Base-by-base conservation (phyloP, 2,329 filamentous ascomycete genomes). In the Dactylellina sp. region DNA sequence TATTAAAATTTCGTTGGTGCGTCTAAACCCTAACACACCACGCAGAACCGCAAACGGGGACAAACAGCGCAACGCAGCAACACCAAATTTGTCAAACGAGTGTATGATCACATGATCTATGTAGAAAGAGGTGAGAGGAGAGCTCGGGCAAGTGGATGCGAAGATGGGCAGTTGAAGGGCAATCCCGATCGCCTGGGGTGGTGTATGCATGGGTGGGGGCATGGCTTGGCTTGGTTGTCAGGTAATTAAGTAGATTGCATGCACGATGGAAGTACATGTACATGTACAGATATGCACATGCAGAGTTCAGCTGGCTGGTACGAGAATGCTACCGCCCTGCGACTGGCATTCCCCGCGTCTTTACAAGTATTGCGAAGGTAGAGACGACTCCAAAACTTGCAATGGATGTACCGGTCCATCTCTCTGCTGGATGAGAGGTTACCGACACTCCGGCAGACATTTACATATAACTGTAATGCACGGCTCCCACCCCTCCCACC, bases 11-110 rank as follows among this genome's bases (percentile, higher is more conserved):
- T 49, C 16, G 28, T 16, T n/a, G 25, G 52, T 62, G 53, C 62
- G 70, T 61, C 44, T 62, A 74, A 74, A 56, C 70, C 70, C 70
- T 74, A 74, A 74, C 70, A 49, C 7, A 49, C 7, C 1, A 7
- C 22, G 44, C 53, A 59, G 63, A 68, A 55, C 63, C 63, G n/a
- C 62, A 32, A 40, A 11, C 14, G 2, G n/a, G 40, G 28, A 47
- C 28, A 22, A 14, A n/a, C 50, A 18, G 35, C 9, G 28, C 63
- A 68, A 60, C 63, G 28, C 63, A 60, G 16, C 18, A 25, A 44
- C 47, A 53, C 57, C 35, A 20, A 9, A 25, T 16, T 14, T 14
- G 37, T 5, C 39, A 37, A 57, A 25, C 50, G 44, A 11, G 11
- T 14, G 25, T 25, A 22, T 2, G 4, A 20, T 52, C 44, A 60